Conservation (phyloP, 148 eudicot genomes). For the Nyssa sinensis region DNA sequence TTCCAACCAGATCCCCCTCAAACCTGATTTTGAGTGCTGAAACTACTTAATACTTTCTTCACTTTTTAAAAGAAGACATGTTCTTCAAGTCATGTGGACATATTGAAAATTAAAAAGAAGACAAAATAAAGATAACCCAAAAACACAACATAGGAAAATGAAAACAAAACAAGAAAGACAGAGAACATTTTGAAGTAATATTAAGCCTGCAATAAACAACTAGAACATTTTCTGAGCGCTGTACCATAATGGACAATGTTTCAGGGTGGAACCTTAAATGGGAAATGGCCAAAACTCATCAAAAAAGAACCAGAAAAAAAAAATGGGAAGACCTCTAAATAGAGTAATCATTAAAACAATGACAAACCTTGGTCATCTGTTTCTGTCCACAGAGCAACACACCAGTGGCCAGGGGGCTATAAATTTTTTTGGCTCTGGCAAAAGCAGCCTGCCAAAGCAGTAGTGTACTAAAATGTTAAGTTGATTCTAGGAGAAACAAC, state of each 20-base stretch:
- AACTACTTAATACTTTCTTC: too few species aligned
- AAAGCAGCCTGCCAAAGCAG: slow-evolving; percentile 73
- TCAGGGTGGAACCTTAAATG: not conserved
- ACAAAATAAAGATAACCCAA: not conserved
- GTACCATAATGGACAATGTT: not conserved
- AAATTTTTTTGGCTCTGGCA: slow-evolving; percentile 56
- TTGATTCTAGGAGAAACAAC: not conserved
- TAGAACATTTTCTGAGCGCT: not conserved
- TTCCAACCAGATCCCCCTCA: not conserved
- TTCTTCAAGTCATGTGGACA: too few species aligned
- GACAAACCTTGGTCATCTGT: slow-evolving; percentile 85
- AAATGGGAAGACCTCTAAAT: not conserved
- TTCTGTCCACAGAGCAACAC: slow-evolving; percentile 88
- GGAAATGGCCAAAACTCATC: not conserved
- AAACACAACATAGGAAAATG: not conserved
- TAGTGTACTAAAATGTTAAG: not conserved
- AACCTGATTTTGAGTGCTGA: too few species aligned
- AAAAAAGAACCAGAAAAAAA: not conserved
- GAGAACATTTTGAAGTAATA: not conserved
- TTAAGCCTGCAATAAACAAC: not conserved
- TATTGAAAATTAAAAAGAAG: too few species aligned
- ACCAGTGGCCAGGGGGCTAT: slow-evolving; percentile 65
- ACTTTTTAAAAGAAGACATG: too few species aligned
- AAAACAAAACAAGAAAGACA: not conserved
- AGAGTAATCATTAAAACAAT: not conserved